phyloP scores from a whole-genome alignment of 768 basidiomycete genomes.

The Boletus patriciae region DNA sequence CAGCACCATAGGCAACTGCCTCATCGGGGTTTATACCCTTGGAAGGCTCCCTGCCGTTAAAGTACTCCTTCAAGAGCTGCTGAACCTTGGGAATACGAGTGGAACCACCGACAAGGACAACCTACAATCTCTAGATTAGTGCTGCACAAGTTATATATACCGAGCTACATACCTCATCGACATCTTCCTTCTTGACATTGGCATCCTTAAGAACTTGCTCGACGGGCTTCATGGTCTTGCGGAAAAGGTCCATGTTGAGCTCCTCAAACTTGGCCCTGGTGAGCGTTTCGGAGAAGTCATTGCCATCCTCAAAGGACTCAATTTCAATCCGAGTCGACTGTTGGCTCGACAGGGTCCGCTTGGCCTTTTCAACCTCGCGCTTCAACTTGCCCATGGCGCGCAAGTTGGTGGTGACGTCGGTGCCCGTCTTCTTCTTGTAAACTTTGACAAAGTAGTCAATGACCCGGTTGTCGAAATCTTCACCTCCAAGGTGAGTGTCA shows the following conservation, averaged over 20 bases:
- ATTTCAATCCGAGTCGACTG: slow-evolving; percentile 92
- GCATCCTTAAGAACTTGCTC: slow-evolving; percentile 99
- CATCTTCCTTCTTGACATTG: slow-evolving; percentile 95
- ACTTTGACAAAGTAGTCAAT: slow-evolving; percentile 87
- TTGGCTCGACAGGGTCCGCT: slow-evolving; percentile 89
- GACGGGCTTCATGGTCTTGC: slow-evolving; percentile 99
- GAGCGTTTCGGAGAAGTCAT: slow-evolving; percentile 95
- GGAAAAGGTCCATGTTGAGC: slow-evolving; percentile 97
- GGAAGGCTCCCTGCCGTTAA: slow-evolving; percentile 94
- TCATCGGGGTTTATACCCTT: slow-evolving; percentile 99
- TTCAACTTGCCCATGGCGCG: slow-evolving; percentile 89
- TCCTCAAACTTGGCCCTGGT: slow-evolving; percentile 99
- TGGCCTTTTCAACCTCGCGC: slow-evolving; percentile 92
- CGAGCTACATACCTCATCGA: slow-evolving; percentile 68
- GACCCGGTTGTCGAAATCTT: slow-evolving; percentile 93
- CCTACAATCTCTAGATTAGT: slow-evolving; percentile 34
- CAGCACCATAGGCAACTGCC: slow-evolving; percentile 98
- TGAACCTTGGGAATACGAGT: slow-evolving; percentile 99
- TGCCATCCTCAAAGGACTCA: slow-evolving; percentile 93
- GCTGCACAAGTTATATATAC: rapidly evolving
- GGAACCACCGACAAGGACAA: slow-evolving; percentile 93
- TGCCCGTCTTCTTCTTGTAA: slow-evolving; percentile 92
- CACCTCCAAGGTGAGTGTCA: slow-evolving; percentile 93
- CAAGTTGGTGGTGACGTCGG: slow-evolving; percentile 75
- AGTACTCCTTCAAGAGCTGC: slow-evolving; percentile 97